Evolutionary conservation across 495 filamentous ascomycete genomes (phyloP).

Genomic region (Lophiotrema nucula): DNA sequence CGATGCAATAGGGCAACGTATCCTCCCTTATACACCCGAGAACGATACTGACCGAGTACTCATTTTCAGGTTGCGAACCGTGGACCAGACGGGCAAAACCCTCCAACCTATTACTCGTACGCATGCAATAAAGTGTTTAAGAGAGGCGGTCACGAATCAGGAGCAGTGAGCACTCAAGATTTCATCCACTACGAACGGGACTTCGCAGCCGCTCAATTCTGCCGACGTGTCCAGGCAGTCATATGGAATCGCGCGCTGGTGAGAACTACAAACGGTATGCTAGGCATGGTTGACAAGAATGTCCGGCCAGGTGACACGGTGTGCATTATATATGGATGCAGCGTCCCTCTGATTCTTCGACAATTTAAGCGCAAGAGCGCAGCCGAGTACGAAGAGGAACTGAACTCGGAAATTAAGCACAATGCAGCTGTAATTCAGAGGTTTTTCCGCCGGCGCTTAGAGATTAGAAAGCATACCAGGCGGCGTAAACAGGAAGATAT

Average conservation of each 20-base stretch:
- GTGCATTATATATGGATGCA: constrained; percentile 39
- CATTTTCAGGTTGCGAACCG: constrained; percentile 47
- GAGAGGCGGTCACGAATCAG: constrained; percentile 30
- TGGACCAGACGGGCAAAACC: constrained; percentile 37
- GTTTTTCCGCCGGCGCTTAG: no score
- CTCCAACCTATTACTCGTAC: constrained; percentile 40
- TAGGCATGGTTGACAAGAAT: constrained; percentile 12
- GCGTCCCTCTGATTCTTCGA: constrained; percentile 35
- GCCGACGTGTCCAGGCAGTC: constrained; percentile 44
- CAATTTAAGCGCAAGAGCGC: no score
- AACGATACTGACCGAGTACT: constrained; percentile 43
- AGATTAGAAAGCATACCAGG: no score
- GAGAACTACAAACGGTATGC: constrained; percentile 28
- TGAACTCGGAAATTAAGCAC: no score
- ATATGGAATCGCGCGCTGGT: constrained; percentile 43
- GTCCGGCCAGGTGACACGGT: constrained; percentile 29
- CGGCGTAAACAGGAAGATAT: no score
- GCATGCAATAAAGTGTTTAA: constrained; percentile 29
- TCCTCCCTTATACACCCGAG: no score
- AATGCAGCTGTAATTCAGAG: no score
- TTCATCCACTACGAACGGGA: constrained; percentile 41
- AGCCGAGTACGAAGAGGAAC: no score
- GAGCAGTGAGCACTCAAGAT: constrained; percentile 39
- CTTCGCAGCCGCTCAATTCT: constrained; percentile 42
- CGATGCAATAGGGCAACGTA: constrained; percentile 14